Evolutionary conservation across 805 yeast genomes (phyloP).

Genomic region (Lipomyces spencermartinsiae): DNA sequence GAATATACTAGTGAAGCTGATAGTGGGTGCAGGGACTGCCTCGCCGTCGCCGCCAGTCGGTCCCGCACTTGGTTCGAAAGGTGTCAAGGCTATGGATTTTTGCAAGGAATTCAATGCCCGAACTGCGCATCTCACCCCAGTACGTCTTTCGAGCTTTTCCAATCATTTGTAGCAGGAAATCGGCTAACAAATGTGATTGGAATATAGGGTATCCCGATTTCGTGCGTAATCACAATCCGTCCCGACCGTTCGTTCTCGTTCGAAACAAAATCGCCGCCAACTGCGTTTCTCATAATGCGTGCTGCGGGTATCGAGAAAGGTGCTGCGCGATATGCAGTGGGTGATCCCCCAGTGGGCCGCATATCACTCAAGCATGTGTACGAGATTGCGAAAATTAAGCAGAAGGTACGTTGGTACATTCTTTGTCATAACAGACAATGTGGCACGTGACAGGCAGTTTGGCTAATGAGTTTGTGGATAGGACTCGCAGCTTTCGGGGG

Average conservation of each 20-base stretch:
- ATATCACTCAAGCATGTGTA: conserved; percentile 85
- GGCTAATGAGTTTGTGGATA: conserved; percentile 9
- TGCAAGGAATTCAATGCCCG: conserved; percentile 98
- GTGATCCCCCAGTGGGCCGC: conserved; percentile 58
- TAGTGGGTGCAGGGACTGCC: conserved; percentile 97
- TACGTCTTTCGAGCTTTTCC: conserved; percentile 15
- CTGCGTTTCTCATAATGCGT: conserved; percentile 81
- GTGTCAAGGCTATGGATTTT: conserved; percentile 97
- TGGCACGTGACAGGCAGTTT: background rate
- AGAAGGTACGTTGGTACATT: conserved; percentile 49
- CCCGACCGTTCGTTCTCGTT: conserved; percentile 93
- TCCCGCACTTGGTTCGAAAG: conserved; percentile 97
- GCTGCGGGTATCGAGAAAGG: conserved; percentile 86
- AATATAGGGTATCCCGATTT: conserved; percentile 76
- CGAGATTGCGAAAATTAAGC: conserved; percentile 93
- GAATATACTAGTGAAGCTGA: conserved; percentile 78
- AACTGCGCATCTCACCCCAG: conserved; percentile 80
- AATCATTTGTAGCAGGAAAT: background rate
- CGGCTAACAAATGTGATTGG: background rate
- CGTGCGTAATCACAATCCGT: conserved; percentile 79
- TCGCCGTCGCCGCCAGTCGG: conserved; percentile 99
- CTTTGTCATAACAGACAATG: background rate
- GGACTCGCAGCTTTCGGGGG: conserved; percentile 76
- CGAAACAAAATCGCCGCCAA: conserved; percentile 89
- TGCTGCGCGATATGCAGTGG: conserved; percentile 60